phyloP scores from a whole-genome alignment of 495 filamentous ascomycete genomes.

The Elaphomyces granulatus region DNA sequence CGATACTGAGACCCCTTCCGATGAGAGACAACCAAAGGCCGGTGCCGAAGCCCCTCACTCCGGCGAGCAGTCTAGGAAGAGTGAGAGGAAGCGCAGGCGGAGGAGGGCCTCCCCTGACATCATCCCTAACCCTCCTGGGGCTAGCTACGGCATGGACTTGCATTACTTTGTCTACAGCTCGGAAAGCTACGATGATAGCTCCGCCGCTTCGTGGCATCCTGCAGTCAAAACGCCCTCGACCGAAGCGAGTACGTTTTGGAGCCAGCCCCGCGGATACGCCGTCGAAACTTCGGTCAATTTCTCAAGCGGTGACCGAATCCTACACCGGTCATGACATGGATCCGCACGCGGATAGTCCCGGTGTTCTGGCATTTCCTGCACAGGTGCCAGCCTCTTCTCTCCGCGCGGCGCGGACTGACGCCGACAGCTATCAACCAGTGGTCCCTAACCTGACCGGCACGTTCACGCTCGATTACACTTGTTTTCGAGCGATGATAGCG shows the following conservation, averaged over 20 bases:
- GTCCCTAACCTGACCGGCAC: conserved; percentile 17
- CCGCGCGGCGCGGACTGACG: conserved; percentile 2
- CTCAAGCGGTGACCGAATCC: conserved; percentile 15
- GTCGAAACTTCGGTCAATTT: conserved; percentile 11
- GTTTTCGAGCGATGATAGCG: conserved; percentile 12
- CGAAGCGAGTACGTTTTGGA: conserved; percentile 20
- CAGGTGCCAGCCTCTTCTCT: too few relatives aligned
- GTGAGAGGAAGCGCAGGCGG: too few relatives aligned
- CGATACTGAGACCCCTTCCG: too few relatives aligned
- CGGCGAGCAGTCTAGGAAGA: too few relatives aligned
- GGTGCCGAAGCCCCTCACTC: too few relatives aligned
- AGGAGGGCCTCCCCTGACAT: conserved; percentile 29
- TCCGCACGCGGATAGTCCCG: too few relatives aligned
- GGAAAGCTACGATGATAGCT: too few relatives aligned
- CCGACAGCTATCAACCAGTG: conserved; percentile 6
- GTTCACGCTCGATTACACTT: conserved; percentile 15
- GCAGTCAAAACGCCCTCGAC: conserved; percentile 11
- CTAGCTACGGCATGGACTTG: conserved; percentile 30
- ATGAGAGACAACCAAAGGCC: too few relatives aligned
- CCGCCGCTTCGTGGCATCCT: conserved; percentile 8
- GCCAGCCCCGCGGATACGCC: conserved; percentile 19
- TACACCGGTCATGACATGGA: conserved; percentile 13
- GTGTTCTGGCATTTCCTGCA: conserved; percentile 2
- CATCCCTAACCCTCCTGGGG: conserved; percentile 31
- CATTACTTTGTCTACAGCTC: conserved; percentile 31